Percentiles rank a stretch among this genome's conserved stretches.
These are phyloP conservation scores for Cladorrhinum sp. DNA, from an alignment of 2,329 filamentous ascomycete species.

Conservation along the genomic window DNA sequence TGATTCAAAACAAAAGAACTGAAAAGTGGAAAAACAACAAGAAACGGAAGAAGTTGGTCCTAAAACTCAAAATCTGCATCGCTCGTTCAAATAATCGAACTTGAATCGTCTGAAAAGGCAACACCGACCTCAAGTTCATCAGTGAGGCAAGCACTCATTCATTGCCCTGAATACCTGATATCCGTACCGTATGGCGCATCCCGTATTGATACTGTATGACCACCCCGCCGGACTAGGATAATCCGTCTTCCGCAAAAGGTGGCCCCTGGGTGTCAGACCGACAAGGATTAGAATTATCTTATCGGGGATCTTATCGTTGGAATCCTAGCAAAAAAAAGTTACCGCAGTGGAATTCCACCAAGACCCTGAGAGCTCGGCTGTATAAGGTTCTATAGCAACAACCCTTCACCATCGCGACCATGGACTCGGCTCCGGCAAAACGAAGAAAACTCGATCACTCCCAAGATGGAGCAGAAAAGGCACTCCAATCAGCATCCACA, in stretches of 20 bases:
- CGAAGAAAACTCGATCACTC: constrained; percentile 34
- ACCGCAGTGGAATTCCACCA: neutral
- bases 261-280: neutral
- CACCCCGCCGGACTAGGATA: constrained; percentile 20
- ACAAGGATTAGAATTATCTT: constrained; percentile 12
- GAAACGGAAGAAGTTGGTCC: neutral
- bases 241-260: constrained; percentile 5
- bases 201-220: neutral
- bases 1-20: neutral
- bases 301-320: constrained; percentile 20
- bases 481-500: constrained; percentile 30
- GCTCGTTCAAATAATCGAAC: neutral
- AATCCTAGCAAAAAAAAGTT: constrained; percentile 16
- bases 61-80: neutral
- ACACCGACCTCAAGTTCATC: neutral
- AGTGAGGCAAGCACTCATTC: neutral
- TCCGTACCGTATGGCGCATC: neutral
- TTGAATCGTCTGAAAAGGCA: neutral
- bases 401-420: constrained; percentile 16
- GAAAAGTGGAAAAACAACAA: neutral
- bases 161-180: neutral
- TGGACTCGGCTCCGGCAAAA: constrained; percentile 35
- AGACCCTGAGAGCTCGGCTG: neutral
- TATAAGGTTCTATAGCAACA: neutral
- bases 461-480: constrained; percentile 19